phyloP scores from a whole-genome alignment of 768 basidiomycete genomes.

The Chalciporus chontae region DNA sequence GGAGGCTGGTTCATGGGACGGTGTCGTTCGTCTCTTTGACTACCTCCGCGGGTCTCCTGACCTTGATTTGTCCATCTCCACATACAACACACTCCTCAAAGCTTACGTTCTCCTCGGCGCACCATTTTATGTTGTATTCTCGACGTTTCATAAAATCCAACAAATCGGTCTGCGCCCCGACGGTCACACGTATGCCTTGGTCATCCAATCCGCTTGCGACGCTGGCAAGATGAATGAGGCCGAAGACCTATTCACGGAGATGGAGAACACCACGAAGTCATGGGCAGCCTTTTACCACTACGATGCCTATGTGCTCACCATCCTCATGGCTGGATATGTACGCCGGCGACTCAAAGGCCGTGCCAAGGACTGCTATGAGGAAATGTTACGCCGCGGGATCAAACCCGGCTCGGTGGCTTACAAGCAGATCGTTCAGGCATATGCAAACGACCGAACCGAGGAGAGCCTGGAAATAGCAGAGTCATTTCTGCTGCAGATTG shows the following conservation, averaged over 20 bases:
- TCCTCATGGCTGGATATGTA: conserved; percentile 73
- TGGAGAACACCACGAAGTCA: conserved; percentile 46
- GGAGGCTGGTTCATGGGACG: conserved; percentile 74
- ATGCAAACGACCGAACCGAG: conserved; percentile 45
- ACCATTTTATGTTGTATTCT: conserved; percentile 61
- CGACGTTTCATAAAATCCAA: conserved; percentile 57
- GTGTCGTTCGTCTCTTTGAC: conserved; percentile 68
- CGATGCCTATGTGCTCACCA: conserved; percentile 63
- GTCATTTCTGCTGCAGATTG: conserved; percentile 56
- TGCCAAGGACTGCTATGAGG: conserved; percentile 65
- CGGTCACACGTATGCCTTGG: conserved; percentile 60
- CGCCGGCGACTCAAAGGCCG: conserved; percentile 45
- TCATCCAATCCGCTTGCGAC: conserved; percentile 82
- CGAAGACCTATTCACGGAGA: conserved; percentile 59
- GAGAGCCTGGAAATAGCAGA: conserved; percentile 60
- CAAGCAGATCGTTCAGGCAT: conserved; percentile 60
- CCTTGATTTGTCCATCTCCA: conserved; percentile 49
- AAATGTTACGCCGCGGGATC: conserved; percentile 66
- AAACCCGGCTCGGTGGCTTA: conserved; percentile 68
- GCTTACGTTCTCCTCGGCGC: conserved; percentile 80
- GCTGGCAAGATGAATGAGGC: conserved; percentile 62
- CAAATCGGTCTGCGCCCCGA: conserved; percentile 53
- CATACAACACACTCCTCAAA: conserved; percentile 78
- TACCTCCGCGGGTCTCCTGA: conserved; percentile 41
- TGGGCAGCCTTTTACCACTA: conserved; percentile 40